Evolutionary conservation across 805 yeast genomes (phyloP), one percentile per base, ranked within the genome.

Genomic region (Ogataea methylovora): DNA sequence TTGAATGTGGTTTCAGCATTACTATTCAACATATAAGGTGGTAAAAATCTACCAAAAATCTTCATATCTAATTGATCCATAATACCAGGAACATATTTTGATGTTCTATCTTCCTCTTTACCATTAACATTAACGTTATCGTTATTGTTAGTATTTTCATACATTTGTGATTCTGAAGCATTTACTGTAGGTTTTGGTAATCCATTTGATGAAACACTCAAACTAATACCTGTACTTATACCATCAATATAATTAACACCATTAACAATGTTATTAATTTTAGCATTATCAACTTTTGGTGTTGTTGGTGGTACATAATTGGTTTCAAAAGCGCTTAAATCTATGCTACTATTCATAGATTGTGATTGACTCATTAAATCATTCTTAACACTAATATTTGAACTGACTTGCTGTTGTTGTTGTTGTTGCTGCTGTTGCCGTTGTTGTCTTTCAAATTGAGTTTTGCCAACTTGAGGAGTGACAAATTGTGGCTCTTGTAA

Each of bases 41-140:
- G 95, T 32, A 84, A 52, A 42, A 82, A 79, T 26, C 84, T 62
- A 1, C 95, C 96, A 63, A 86, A 86, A 14, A 86, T 69, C 49
- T 84, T 88, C 49, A 84, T 75, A 52, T 86, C 96, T 30, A 86
- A 58, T 44, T 80, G 83, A 53, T 86, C 95, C 67, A 86, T 81
- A 28, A 84, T 79, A 4, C 94, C 92, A 2, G 92, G 85, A 40
- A 83, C 68, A 46, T 84, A 83, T 34, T 61, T 57, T 32, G 39
- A 43, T 28, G 46, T 40, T 21, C 32, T 38, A 19, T 24, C 23
- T 9, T 35, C 25, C 8, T 33, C 35, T 17, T 30, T 17, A n/a
- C 7, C 29, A 26, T 14, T 15, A 8, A 7, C 21, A 27, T n/a
- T 16, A 16, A 18, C 29, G 11, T 16, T 10, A 14, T 9, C 4